A percentile compares a stretch with the other conserved stretches of the same genome.
phyloP scores from a whole-genome alignment of 2,329 filamentous ascomycete species.

The Arthrobotrys sphaeroides region DNA sequence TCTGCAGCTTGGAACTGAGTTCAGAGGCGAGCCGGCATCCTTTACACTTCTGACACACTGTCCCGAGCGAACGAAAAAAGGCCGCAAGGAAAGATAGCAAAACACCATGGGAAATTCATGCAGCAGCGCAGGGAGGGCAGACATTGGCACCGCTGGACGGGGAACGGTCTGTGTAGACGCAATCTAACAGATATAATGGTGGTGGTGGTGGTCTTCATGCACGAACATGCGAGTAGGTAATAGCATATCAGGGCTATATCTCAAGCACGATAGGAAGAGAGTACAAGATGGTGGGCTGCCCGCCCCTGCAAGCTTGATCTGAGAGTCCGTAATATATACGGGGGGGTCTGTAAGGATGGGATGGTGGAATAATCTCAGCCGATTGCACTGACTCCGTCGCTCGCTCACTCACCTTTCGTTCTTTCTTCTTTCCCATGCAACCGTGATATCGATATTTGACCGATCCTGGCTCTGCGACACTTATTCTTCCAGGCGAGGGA shows the following conservation, averaged over 20 bases:
- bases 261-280: slow-evolving; percentile 15
- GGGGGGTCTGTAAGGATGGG: slow-evolving; percentile 2
- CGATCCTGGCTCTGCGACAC: slow-evolving; percentile 21
- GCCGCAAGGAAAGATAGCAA: slow-evolving; percentile 9
- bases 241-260: slow-evolving; percentile 28
- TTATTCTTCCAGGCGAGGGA: slow-evolving; percentile 53
- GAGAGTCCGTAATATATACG: no score
- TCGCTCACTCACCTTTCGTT: slow-evolving; percentile 16
- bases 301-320: no score
- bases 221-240: slow-evolving; percentile 33
- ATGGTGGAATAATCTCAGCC: slow-evolving; percentile 26
- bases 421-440: slow-evolving; percentile 2
- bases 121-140: neutral
- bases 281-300: slow-evolving; percentile 30
- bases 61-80: neutral
- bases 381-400: neutral
- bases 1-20: slow-evolving; percentile 7
- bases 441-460: slow-evolving; percentile 44
- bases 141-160: neutral
- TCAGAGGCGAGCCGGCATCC: neutral
- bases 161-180: slow-evolving; percentile 10
- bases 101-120: neutral
- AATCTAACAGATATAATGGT: neutral
- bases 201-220: slow-evolving; percentile 32
- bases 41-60: slow-evolving; percentile 6